Percentiles rank a stretch among this genome's conserved stretches.
These are phyloP conservation scores for Lipomyces lipofer DNA, from an alignment of 805 yeast species.

Conservation along the genomic window DNA sequence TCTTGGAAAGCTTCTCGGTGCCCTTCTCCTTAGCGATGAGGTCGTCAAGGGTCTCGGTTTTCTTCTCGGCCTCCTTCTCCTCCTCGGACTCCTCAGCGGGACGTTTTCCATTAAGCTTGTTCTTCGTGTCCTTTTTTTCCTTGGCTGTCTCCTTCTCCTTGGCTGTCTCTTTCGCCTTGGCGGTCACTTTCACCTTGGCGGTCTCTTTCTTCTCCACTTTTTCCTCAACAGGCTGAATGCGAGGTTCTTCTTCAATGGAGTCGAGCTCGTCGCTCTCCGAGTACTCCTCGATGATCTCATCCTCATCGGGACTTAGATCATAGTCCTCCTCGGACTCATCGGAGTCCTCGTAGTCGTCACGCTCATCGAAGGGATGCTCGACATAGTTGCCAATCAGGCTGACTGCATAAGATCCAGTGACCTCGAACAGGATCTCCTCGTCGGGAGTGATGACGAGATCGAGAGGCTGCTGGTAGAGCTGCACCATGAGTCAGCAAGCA, in stretches of 20 bases:
- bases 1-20: slow-evolving; percentile 27
- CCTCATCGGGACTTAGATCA: slow-evolving; percentile 39
- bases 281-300: slow-evolving; percentile 34
- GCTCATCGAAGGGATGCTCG: slow-evolving; percentile 86
- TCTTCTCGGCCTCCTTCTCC: slow-evolving; percentile 17
- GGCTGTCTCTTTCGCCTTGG: slow-evolving; percentile 27
- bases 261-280: slow-evolving; percentile 45
- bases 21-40: slow-evolving; percentile 28
- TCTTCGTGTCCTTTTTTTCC: too few species aligned
- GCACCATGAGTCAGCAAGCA: too few species aligned
- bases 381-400: slow-evolving; percentile 94
- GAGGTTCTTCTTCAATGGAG: slow-evolving; percentile 41
- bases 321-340: slow-evolving; percentile 37
- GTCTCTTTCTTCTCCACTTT: slow-evolving; percentile 41
- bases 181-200: slow-evolving; percentile 40
- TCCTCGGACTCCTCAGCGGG: slow-evolving; percentile 31
- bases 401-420: slow-evolving; percentile 91
- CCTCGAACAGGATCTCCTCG: slow-evolving; percentile 92
- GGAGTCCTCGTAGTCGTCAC: slow-evolving; percentile 37
- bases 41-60: slow-evolving; percentile 27
- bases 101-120: slow-evolving; percentile 30
- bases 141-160: slow-evolving; percentile 9
- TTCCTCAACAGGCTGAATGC: slow-evolving; percentile 43
- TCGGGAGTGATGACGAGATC: slow-evolving; percentile 89
- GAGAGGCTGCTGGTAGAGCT: slow-evolving; percentile 71